Conservation (phyloP, 2,329 filamentous ascomycete genomes). For the Zasmidium cellare region DNA sequence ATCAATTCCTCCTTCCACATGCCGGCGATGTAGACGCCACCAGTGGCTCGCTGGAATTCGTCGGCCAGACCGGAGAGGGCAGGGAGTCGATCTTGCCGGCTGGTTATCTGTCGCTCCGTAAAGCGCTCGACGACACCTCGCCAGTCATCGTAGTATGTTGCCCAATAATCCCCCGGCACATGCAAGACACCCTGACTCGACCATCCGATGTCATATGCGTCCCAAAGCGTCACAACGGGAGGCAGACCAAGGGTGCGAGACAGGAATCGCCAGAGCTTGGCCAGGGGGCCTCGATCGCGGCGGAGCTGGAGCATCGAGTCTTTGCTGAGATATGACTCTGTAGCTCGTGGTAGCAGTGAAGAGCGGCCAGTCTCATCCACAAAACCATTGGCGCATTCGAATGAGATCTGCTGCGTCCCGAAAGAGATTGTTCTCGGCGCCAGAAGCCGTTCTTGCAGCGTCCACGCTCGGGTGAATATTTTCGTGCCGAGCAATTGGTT, state of each 20-base stretch:
- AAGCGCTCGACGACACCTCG: slow-evolving; percentile 6
- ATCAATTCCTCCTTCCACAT: slow-evolving; percentile 8
- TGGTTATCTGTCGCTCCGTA: slow-evolving; percentile 7
- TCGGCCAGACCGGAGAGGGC: slow-evolving; percentile 13
- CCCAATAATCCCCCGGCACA: background rate
- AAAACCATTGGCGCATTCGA: slow-evolving; percentile 13
- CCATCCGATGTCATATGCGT: background rate
- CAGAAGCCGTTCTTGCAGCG: slow-evolving; percentile 14
- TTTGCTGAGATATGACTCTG: background rate
- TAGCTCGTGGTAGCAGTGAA: background rate
- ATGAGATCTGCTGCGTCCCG: slow-evolving; percentile 12
- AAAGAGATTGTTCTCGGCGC: slow-evolving; percentile 15
- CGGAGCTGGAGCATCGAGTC: background rate
- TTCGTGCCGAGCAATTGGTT: slow-evolving; percentile 8
- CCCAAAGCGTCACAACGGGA: background rate
- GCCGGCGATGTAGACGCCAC: slow-evolving; percentile 10
- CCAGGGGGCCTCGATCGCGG: background rate
- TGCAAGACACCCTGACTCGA: background rate
- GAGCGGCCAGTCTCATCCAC: slow-evolving; percentile 4
- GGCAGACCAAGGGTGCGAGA: background rate
- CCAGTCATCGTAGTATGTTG: slow-evolving; percentile 12
- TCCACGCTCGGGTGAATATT: slow-evolving; percentile 15
- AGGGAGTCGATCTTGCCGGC: slow-evolving; percentile 5
- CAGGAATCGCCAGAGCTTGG: background rate
- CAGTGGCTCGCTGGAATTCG: slow-evolving; percentile 2